These are phyloP conservation scores for Dipodascus albidus DNA, from an alignment of 805 yeast species.

Conservation along the genomic window DNA sequence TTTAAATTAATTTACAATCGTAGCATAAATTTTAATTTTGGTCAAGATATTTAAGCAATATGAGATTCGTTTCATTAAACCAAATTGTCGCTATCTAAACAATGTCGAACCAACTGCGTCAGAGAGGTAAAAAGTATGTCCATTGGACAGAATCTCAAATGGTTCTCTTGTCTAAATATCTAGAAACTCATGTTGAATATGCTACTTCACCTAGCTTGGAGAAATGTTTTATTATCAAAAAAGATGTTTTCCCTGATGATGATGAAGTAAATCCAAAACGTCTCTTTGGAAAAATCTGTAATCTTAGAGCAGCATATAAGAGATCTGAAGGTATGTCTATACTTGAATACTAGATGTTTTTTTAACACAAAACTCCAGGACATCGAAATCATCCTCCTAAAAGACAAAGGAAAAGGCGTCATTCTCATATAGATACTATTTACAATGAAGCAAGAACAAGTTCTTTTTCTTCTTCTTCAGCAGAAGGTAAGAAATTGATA, in stretches of 20 bases:
- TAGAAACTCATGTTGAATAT: background rate
- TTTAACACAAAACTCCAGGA: background rate
- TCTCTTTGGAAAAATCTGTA: background rate
- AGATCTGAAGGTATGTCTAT: background rate
- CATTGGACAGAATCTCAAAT: background rate
- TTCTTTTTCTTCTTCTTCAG: background rate
- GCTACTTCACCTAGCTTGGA: slow-evolving; percentile 1
- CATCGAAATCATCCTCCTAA: background rate
- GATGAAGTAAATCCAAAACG: background rate
- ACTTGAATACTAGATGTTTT: background rate
- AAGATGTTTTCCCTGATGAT: background rate
- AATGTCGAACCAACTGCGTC: background rate
- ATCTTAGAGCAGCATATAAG: background rate
- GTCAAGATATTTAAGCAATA: background rate
- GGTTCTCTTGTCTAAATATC: background rate
- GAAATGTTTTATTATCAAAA: background rate
- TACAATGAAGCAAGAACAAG: background rate
- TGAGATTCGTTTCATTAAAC: background rate
- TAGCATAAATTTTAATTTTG: background rate
- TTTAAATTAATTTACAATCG: background rate
- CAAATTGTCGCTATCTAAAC: background rate
- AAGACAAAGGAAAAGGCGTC: background rate
- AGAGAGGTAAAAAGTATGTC: background rate
- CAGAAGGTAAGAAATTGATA: background rate
- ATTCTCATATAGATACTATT: background rate